These are phyloP conservation scores for Selaginella tamariscina DNA, from an alignment of 75 land plant genomes.

Conservation along the genomic window DNA sequence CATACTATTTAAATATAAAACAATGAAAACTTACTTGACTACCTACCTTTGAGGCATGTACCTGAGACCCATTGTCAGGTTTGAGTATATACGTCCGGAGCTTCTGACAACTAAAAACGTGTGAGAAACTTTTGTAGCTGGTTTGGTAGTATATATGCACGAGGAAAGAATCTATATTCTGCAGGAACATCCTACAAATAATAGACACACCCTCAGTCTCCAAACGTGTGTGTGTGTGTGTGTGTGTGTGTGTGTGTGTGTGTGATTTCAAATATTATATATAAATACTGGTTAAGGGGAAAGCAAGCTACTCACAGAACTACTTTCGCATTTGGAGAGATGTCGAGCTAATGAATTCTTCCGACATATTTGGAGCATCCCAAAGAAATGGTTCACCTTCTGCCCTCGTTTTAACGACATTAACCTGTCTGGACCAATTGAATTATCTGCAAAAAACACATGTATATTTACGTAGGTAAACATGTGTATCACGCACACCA, in stretches of 20 bases:
- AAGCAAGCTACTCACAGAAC: background rate
- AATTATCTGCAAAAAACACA: constrained; percentile 17
- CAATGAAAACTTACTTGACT: too few relatives aligned
- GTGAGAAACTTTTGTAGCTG: constrained; percentile 18
- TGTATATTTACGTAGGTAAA: background rate
- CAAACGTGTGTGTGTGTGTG: background rate
- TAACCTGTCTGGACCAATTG: constrained; percentile 25
- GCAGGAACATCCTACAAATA: constrained; percentile 22
- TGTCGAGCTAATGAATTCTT: constrained; percentile 28
- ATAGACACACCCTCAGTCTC: background rate
- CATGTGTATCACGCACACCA: background rate
- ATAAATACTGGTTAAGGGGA: background rate
- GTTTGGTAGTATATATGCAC: constrained; percentile 24
- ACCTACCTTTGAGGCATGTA: too few relatives aligned
- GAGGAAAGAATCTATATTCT: constrained; percentile 31
- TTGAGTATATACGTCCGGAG: constrained; percentile 26
- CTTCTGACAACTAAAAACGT: constrained; percentile 15
- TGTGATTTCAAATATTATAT: background rate
- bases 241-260: background rate
- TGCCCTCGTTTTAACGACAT: constrained; percentile 27
- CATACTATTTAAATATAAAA: background rate
- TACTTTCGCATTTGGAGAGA: constrained; percentile 28
- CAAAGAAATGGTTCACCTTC: constrained; percentile 29
- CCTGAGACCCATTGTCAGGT: constrained; percentile 35
- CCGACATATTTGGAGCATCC: constrained; percentile 32